A percentile compares a stretch with the other conserved stretches of the same genome.
phyloP scores from a whole-genome alignment of 257 asterid species.

The Solanum paucissectum region DNA sequence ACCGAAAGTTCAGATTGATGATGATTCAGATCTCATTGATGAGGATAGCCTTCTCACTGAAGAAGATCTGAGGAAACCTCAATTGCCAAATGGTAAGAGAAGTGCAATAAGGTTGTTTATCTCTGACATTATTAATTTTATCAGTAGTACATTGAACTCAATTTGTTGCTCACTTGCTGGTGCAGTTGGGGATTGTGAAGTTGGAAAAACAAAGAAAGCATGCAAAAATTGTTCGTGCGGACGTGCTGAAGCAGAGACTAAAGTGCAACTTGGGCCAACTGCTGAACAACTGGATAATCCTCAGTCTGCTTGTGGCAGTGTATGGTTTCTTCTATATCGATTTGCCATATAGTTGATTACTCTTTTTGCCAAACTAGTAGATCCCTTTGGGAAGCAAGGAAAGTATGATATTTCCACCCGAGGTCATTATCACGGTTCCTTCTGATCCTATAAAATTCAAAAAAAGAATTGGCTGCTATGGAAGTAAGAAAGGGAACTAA shows the following conservation, averaged over 20 bases:
- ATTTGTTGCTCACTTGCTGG: not conserved
- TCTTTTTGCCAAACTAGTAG: not conserved
- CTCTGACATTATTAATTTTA: slow-evolving; percentile 1
- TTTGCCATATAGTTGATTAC: not conserved
- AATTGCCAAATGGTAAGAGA: slow-evolving; percentile 54
- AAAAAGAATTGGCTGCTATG: not conserved
- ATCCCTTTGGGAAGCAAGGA: not conserved
- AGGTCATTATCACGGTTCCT: not conserved
- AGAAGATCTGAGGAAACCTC: slow-evolving; percentile 86
- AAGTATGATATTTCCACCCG: not conserved
- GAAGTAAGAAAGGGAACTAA: not conserved
- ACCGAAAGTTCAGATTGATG: slow-evolving; percentile 65
- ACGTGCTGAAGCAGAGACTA: slow-evolving; percentile 82
- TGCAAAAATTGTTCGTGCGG: slow-evolving; percentile 94
- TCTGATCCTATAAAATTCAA: not conserved
- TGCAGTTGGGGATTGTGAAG: slow-evolving; percentile 71
- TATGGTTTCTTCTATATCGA: slow-evolving; percentile 12
- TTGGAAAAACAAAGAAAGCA: slow-evolving; percentile 76
- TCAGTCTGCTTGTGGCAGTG: slow-evolving; percentile 95
- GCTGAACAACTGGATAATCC: slow-evolving; percentile 77
- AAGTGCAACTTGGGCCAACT: slow-evolving; percentile 74
- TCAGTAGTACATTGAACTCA: not conserved
- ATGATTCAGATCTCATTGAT: slow-evolving; percentile 80
- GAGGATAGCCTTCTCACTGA: slow-evolving; percentile 94
- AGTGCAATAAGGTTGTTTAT: not conserved